These are phyloP conservation scores for Dipteronia sinensis DNA, from an alignment of 345 rosid genomes.

Conservation along the genomic window DNA sequence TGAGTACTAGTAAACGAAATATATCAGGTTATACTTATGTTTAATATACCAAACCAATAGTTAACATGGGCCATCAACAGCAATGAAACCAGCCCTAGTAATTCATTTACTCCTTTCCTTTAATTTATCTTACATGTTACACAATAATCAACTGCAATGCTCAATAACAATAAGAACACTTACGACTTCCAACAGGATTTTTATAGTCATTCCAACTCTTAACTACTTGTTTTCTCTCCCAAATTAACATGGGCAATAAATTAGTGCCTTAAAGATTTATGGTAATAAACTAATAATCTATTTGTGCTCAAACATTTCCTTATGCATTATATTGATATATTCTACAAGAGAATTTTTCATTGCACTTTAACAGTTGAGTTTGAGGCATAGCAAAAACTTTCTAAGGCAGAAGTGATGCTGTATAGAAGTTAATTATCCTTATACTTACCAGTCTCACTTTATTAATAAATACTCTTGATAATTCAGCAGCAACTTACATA, in stretches of 20 bases:
- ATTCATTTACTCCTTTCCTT: not conserved
- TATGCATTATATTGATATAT: not conserved
- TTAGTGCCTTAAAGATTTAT: not conserved
- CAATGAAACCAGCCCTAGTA: not conserved
- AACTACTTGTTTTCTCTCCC: not conserved
- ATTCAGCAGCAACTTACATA: not conserved
- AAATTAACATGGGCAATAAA: not conserved
- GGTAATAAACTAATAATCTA: not conserved
- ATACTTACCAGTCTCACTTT: not conserved
- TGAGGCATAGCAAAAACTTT: not conserved
- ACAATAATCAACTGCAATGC: not conserved
- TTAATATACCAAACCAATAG: not conserved
- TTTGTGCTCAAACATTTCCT: not conserved
- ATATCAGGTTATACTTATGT: not conserved
- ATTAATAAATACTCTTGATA: not conserved
- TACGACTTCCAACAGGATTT: not conserved
- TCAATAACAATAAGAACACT: not conserved
- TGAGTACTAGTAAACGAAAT: conserved; percentile 21
- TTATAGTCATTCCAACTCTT: not conserved
- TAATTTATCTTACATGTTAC: not conserved
- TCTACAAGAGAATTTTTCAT: not conserved
- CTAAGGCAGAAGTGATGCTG: not conserved
- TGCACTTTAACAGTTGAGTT: not conserved
- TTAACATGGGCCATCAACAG: not conserved
- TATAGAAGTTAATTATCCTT: conserved; percentile 9